Evolutionary conservation across 805 yeast genomes (phyloP).

Genomic region (Starmerella powellii): DNA sequence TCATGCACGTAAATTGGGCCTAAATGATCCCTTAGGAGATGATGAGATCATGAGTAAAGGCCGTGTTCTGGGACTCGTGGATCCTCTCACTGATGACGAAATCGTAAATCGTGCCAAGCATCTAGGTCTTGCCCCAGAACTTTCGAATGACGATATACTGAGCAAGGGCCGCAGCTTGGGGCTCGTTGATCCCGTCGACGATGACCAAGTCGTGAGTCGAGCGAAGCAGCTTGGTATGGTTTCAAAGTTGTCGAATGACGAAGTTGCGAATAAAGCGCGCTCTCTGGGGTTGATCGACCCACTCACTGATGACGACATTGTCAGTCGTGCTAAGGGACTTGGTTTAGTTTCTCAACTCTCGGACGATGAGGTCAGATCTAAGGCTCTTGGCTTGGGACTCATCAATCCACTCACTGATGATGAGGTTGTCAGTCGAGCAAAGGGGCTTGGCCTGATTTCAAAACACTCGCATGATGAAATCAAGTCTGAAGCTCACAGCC

Average conservation of each 20-base stretch:
- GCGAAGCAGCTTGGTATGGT: conserved; percentile 12
- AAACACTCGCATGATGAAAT: conserved; percentile 18
- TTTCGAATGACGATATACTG: conserved; percentile 3
- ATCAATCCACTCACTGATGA: conserved; percentile 9
- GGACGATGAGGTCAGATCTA: conserved; percentile 5
- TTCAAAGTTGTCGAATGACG: conserved; percentile 44
- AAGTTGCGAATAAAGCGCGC: conserved; percentile 21
- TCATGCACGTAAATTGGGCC: conserved; percentile 22
- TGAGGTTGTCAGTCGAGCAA: neutral
- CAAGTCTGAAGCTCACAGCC: conserved; percentile 13
- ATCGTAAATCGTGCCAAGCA: conserved; percentile 7
- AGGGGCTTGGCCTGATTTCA: conserved; percentile 5
- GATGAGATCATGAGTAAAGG: conserved; percentile 8
- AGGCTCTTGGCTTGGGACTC: conserved; percentile 15
- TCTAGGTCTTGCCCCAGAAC: conserved; percentile 20
- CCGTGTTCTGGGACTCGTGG: conserved; percentile 17
- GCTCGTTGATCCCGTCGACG: conserved; percentile 6
- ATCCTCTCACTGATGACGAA: conserved; percentile 10
- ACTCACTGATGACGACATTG: conserved; percentile 9
- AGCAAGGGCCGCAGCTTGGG: conserved; percentile 22
- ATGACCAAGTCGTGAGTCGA: conserved; percentile 32
- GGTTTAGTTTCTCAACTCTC: conserved; percentile 11
- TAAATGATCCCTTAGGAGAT: conserved; percentile 27
- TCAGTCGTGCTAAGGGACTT: conserved; percentile 7
- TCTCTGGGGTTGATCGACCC: conserved; percentile 20